Base-by-base conservation (phyloP, 2,329 filamentous ascomycete species). In the Ramularia collo-cygni region DNA sequence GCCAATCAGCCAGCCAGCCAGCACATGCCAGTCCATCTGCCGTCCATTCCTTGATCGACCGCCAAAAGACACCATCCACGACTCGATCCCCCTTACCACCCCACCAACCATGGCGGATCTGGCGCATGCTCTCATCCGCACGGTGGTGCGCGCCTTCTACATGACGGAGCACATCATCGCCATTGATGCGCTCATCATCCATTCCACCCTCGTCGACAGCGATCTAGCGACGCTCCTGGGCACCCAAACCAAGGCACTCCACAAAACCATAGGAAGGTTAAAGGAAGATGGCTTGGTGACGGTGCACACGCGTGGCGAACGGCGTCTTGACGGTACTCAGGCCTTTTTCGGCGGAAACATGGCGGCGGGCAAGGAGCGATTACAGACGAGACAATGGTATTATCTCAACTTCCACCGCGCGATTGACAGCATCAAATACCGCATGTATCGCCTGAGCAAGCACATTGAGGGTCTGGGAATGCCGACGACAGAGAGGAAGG, bases 361-460 rank as follows among this genome's bases (percentile, higher is more conserved):
- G 28, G 41, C 53, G 40, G 43, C 48, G 18, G 55, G 53, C 18
- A 62, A 61, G 32, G 58, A 63, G 39, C 51, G 61, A n/a, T 36
- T 60, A 16, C 56, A 54, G 19, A 50, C 59, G 59, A 79, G 86
- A 55, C 94, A 90, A 47, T 98, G 95, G 73, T 98, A 94, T 69
- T 98, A 86, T 65, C 90, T 98, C 61, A 89, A 95, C 61, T 93
- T 93, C 58, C 86, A 92, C 44, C 84, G 86, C 42, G 87, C 90
- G 26, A 87, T 98, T 57, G 92, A 98, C 65, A 87, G 86, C 35
- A 93, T 95, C 66, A 98, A 98, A 64, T 98, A 85, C 76, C 83
- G 86, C 47, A 80, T 95, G 37, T 89, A 90, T 59, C 83, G 82
- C 41, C 79, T 96, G 53, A 88, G 89, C 52, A 89, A 90, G 61